A percentile compares a stretch with the other conserved stretches of the same genome.
Conservation (phyloP, 139 green algal species). For the Chlamydomonas applanata region DNA sequence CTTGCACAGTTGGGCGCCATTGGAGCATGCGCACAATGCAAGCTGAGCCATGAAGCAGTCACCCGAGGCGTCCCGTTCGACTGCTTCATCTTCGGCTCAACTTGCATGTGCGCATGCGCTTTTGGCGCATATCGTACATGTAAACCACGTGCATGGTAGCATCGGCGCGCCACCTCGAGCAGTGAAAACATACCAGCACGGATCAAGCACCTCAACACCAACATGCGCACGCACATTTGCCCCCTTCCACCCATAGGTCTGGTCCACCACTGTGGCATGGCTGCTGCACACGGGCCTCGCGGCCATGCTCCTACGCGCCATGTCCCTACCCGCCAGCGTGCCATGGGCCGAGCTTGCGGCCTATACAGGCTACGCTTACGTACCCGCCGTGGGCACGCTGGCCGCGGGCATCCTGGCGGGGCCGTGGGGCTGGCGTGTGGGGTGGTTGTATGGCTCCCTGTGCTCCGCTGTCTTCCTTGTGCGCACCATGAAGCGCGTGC, state of each 20-base stretch:
- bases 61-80: too few species aligned
- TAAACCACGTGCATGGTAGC: too few species aligned
- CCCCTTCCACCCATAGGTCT: constrained; percentile 38
- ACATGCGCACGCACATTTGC: neutral
- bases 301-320: constrained; percentile 59
- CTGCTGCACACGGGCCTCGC: constrained; percentile 64
- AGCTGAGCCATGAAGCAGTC: too few species aligned
- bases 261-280: constrained; percentile 61
- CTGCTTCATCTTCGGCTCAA: too few species aligned
- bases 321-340: constrained; percentile 57
- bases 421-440: constrained; percentile 56
- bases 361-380: constrained; percentile 80
- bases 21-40: too few species aligned
- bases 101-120: too few species aligned
- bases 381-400: constrained; percentile 44
- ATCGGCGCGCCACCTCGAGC: too few species aligned
- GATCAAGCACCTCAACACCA: neutral
- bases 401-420: constrained; percentile 45
- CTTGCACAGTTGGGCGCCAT: too few species aligned
- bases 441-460: constrained; percentile 74
- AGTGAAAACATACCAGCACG: too few species aligned
- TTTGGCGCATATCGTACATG: too few species aligned
- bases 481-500: constrained; percentile 88
- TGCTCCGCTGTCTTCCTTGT: constrained; percentile 89
- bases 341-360: constrained; percentile 81